Evolutionary conservation across 2,329 filamentous ascomycete species (phyloP), one percentile per base, ranked within the genome.

Genomic region (Alternaria atra): DNA sequence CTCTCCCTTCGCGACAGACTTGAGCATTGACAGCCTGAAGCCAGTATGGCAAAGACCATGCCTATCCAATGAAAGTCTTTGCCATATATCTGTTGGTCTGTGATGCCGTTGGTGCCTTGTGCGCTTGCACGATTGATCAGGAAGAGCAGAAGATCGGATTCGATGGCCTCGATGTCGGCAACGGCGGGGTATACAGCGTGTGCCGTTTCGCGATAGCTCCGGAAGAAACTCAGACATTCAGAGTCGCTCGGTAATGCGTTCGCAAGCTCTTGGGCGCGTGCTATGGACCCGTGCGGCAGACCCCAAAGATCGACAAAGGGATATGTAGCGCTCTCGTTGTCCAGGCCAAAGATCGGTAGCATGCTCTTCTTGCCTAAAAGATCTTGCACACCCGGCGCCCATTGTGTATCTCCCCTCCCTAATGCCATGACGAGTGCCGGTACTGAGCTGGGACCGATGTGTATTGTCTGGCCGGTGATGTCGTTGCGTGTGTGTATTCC

Each of bases 271-370:
- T 81, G 84, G 5, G 87, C 82, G 68, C 87, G 84, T 61, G 85
- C 82, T 6, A 85, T 80, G 1, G 85, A 87, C 51, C 84, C 86
- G 58, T 88, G 86, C 2, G 85, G 86, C 6, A 87, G 65, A 2
- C 82, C 87, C 86, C 87, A 89, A 3, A 89, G 77, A 69, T 89
- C 87, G 29, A 89, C 86, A 67, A 89, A 89, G 6, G 87, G 87
- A 69, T 89, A 89, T 8, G 87, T 89, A 4, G 86, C 86, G 37
- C 84, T 86, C 68, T 89, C 87, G 66, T 89, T 89, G 69, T 89
- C 87, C 34, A 89, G 80, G 3, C 87, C 87, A 58, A 89, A 82
- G 55, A 89, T 85, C 0, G 87, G 87, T 23, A 89, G 75, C 65
- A 89, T 87, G 47, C 85, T 87, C 66, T 86, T 87, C 65, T 79